Percentiles rank a stretch among this genome's conserved stretches.
Conservation (phyloP, 1,284 basidiomycete species). For the Papiliotrema flavescens region DNA sequence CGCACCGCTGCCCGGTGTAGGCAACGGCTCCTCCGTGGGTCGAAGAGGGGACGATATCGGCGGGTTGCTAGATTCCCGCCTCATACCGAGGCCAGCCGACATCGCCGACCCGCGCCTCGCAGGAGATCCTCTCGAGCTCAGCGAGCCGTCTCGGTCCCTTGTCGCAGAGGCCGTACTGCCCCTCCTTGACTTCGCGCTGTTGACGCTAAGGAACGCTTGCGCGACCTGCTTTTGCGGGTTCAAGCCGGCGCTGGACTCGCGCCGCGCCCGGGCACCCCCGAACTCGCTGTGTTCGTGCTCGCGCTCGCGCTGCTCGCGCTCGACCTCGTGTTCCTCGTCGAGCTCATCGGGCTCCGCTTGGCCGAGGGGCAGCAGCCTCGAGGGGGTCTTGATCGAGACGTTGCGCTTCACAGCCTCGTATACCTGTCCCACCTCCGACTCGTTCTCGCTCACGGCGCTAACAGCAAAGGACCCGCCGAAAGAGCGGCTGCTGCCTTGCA, state of each 20-base stretch:
- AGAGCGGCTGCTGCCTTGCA: constrained; percentile 6
- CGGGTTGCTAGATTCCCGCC: constrained; percentile 5
- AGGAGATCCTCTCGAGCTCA: neutral
- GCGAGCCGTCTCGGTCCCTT: neutral
- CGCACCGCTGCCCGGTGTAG: neutral
- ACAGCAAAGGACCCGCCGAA: constrained; percentile 18
- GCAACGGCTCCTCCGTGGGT: neutral
- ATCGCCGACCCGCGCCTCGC: neutral
- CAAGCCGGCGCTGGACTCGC: neutral
- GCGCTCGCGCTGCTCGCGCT: neutral
- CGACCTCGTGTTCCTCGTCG: neutral
- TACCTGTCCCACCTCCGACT: constrained; percentile 30
- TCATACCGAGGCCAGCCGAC: neutral
- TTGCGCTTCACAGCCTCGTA: constrained; percentile 29
- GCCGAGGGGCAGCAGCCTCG: constrained; percentile 11
- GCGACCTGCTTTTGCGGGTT: neutral
- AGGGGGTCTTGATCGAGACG: constrained; percentile 21
- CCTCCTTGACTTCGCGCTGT: neutral
- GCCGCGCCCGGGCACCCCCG: too few relatives aligned
- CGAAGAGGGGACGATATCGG: constrained; percentile 10
- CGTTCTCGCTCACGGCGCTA: constrained; percentile 21
- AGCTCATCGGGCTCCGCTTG: neutral
- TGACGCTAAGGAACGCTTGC: neutral
- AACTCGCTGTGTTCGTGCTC: neutral
- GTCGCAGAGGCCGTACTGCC: neutral